These are phyloP conservation scores for Jamesozyma rosinii DNA, from an alignment of 805 yeast genomes.

Conservation along the genomic window DNA sequence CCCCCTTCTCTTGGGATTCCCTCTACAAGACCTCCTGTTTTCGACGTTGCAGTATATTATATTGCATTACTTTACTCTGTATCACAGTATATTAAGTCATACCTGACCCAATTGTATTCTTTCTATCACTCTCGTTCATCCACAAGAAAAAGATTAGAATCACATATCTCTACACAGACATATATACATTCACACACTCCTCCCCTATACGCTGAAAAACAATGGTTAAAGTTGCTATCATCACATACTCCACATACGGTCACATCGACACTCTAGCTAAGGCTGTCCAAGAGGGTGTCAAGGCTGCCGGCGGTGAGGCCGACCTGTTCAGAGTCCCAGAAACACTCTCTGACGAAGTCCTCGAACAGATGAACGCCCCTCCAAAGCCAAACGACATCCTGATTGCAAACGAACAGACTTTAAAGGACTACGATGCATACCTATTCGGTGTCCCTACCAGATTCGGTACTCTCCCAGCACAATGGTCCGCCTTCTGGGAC, in stretches of 20 bases:
- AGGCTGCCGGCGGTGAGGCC: conserved; percentile 59
- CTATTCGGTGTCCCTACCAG: conserved; percentile 78
- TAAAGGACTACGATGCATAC: conserved; percentile 61
- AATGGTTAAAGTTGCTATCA: conserved; percentile 39
- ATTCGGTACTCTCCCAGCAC: conserved; percentile 69
- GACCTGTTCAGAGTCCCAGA: conserved; percentile 70
- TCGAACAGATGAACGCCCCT: conserved; percentile 53
- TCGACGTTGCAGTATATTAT: too few relatives aligned
- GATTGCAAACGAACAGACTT: conserved; percentile 46
- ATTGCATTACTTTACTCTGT: too few relatives aligned
- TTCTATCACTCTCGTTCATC: background rate
- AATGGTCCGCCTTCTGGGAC: conserved; percentile 71
- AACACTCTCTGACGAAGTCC: conserved; percentile 55
- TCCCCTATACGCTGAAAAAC: background rate
- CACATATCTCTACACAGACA: too few relatives aligned
- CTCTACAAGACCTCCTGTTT: too few relatives aligned
- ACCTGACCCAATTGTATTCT: background rate
- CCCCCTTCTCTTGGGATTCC: too few relatives aligned
- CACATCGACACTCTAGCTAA: conserved; percentile 65
- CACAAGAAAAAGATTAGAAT: too few relatives aligned
- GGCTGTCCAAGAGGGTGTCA: conserved; percentile 59
- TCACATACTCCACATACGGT: conserved; percentile 70
- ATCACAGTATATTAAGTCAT: too few relatives aligned
- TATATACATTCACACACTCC: background rate
- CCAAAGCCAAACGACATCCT: conserved; percentile 50